Evolutionary conservation across 768 basidiomycete genomes (phyloP), one percentile per base, ranked within the genome.

Genomic region (Lanmaoa pseudosensibilis): DNA sequence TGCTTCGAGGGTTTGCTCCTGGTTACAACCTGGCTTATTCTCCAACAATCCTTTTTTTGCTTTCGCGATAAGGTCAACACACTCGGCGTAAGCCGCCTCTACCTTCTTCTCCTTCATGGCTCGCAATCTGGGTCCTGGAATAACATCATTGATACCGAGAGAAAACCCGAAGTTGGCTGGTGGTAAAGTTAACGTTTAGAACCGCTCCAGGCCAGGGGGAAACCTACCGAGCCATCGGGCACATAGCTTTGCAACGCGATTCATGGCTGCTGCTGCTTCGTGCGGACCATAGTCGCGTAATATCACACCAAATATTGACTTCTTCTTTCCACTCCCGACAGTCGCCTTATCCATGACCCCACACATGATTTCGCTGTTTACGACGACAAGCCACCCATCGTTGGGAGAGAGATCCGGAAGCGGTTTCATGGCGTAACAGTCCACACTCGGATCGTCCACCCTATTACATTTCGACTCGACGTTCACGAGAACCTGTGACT

Each of bases 301-400:
- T 63, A 99, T 98, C 43, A 98, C 92, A 60, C 96, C 96, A 67
- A 98, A 99, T 41, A 99, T 93, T 2, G 94, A 97, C 69, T 98
- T 98, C 80, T 99, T 98, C 83, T 99, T 99, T 50, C 97, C 97
- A 64, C 92, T 90, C 52, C 97, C 97, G 4, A 98, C 88, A 0
- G 94, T 98, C 16, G 92, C 91, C 75, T 99, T 99, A 77, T 99
- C 97, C 87, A 98, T 96, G 16, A 94, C 91, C 43, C 97, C 97
- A 65, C 95, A 98, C 94, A 98, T 99, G 64, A 99, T 93, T 73
- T 99, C 95, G 67, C 91, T 94, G 71, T 98, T 99, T 59, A 94
- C 86, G 52, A 99, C 85, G 44, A 99, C 97, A 27, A 99, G 82
- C 87, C 92, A 98, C 1, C 96, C 96, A 64, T 99, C 97, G 67